Evolutionary conservation across 106 monocot species (phyloP), one percentile per base, ranked within the genome.

Genomic region (Dendrobium nobile): DNA sequence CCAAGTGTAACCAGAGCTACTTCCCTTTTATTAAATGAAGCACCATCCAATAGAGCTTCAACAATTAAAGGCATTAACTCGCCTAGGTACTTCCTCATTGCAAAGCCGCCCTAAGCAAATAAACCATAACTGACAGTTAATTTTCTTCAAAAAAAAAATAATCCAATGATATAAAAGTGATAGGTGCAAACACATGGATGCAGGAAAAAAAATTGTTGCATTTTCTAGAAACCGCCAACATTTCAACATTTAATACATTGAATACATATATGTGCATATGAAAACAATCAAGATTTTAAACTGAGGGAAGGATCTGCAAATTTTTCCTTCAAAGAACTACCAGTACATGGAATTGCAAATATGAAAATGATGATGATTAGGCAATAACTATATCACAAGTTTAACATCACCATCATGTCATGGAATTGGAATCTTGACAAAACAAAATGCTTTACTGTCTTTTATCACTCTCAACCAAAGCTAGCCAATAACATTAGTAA

Each of bases 1-100:
- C 98, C 98, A 82, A 99, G 98, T 68, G 98, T 99, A 77, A 87
- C 84, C 16, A 99, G 93, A 72, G 95, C 98, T n/a, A 99, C 93
- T 87, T 99, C 93, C 40, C 98, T 84, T 80, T 98, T 98, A 78
- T 54, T 84, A 58, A 82, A 81, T 59, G 97, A 84, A 79, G 91
- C 90, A 56, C 94, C 94, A 87, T 98, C 97, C 87, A 92, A 76
- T 20, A 98, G 97, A 78, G 92, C 97, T 24, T 98, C 97, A 82
- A 98, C 91, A 83, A 98, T 91, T 75, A 98, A 85, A 81, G 94
- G 95, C 97, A 98, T 94, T 68, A 98, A 84, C 56, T 95, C 97
- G 54, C 81, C 81, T 48, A 98, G 89, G 84, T 95, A 92, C 70
- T 82, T 86, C 81, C 97, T 87, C 97, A 98, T 95, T 75, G 88